Conservation (phyloP, 768 basidiomycete genomes). For the Mycena venus region DNA sequence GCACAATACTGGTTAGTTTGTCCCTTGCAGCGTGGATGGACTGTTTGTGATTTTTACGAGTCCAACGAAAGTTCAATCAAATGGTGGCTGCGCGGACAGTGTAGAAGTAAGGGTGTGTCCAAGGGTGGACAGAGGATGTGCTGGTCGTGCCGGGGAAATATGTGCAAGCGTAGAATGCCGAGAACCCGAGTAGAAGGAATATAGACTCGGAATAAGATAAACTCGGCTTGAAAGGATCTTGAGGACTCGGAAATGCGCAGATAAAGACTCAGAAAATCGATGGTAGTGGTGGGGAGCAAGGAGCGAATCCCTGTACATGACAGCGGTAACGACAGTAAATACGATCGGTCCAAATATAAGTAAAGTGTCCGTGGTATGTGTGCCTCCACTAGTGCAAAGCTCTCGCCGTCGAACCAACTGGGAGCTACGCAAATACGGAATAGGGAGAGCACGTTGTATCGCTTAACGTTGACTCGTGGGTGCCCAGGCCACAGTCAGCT, state of each 20-base stretch:
- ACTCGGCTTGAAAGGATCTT: not conserved
- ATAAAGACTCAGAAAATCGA: not conserved
- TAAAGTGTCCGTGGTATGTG: not conserved
- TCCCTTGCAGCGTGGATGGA: too few relatives aligned
- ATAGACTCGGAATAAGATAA: not conserved
- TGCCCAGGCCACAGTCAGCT: not conserved
- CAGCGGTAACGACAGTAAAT: not conserved
- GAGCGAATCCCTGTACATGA: not conserved
- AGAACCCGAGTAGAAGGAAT: too few relatives aligned
- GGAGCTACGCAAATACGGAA: not conserved
- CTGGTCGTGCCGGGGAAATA: too few relatives aligned
- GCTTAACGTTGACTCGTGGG: not conserved
- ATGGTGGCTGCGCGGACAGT: too few relatives aligned
- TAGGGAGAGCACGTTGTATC: not conserved
- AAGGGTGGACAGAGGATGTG: too few relatives aligned
- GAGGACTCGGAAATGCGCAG: not conserved
- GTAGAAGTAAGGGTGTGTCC: too few relatives aligned
- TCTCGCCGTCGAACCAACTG: not conserved
- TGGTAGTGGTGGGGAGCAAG: not conserved
- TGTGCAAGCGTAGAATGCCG: too few relatives aligned
- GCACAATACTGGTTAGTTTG: too few relatives aligned
- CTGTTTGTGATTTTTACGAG: too few relatives aligned
- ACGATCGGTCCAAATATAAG: not conserved
- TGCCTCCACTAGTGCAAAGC: not conserved
- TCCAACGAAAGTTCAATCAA: too few relatives aligned